These are phyloP conservation scores for Neoscytalidium dimidiatum DNA, from an alignment of 2,329 filamentous ascomycete genomes.

Conservation along the genomic window DNA sequence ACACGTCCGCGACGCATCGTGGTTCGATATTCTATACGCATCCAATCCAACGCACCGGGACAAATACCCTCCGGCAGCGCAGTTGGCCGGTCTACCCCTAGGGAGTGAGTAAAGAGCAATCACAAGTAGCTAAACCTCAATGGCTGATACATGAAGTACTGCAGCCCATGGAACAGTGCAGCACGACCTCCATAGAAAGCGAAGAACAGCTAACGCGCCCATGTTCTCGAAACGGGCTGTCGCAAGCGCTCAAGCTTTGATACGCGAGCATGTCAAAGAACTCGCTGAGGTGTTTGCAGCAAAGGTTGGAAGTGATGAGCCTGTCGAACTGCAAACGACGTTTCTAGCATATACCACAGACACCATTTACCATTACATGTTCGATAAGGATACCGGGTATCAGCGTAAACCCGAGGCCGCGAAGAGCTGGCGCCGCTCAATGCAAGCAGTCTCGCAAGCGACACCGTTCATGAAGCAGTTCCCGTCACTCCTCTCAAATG, in stretches of 20 bases:
- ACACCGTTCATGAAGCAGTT: neutral
- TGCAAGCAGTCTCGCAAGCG: neutral
- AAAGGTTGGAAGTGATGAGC: neutral
- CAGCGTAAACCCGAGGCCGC: neutral
- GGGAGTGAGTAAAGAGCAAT: neutral
- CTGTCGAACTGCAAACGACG: conserved; percentile 19
- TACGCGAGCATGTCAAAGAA: conserved; percentile 32
- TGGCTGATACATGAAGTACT: neutral
- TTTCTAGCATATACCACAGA: conserved; percentile 24
- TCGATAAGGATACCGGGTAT: conserved; percentile 22
- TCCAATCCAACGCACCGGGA: neutral
- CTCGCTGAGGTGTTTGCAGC: conserved; percentile 34
- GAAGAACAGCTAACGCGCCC: conserved; percentile 20
- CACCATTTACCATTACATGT: conserved; percentile 26
- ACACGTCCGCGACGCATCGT: conserved; percentile 24
- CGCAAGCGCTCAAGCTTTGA: conserved; percentile 33
- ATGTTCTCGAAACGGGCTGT: conserved; percentile 23
- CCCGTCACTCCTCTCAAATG: neutral
- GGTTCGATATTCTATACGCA: conserved; percentile 21
- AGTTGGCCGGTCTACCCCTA: neutral
- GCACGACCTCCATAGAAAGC: conserved; percentile 32
- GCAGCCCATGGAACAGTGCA: conserved; percentile 22
- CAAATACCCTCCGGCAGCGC: conserved; percentile 22
- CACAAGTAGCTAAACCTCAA: neutral
- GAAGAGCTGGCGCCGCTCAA: neutral